phyloP scores from a whole-genome alignment of 225 moss, liverwort and hornwort genomes.

The Physcomitrium patens region DNA sequence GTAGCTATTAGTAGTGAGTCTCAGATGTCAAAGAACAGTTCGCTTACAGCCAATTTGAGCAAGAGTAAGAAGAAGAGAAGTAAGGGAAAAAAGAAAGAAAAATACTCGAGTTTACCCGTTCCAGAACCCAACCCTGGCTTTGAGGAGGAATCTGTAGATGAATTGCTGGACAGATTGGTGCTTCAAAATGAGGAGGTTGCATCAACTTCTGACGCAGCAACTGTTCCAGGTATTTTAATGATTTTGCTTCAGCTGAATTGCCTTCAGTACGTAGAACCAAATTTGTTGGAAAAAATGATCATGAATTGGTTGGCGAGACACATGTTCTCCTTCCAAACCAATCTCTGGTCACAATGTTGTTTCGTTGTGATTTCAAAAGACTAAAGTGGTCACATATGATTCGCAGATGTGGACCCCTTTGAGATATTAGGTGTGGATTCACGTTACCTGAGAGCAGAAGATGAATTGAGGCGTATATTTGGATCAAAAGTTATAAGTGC shows the following conservation, averaged over 20 bases:
- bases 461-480: slow-evolving; percentile 90
- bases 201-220: slow-evolving; percentile 43
- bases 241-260: slow-evolving; percentile 7
- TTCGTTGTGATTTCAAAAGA: slow-evolving; percentile 15
- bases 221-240: slow-evolving; percentile 42
- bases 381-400: slow-evolving; percentile 2
- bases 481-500: slow-evolving; percentile 90
- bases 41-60: slow-evolving; percentile 43
- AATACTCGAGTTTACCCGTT: slow-evolving; percentile 32
- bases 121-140: slow-evolving; percentile 29
- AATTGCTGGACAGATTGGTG: slow-evolving; percentile 65
- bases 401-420: slow-evolving; percentile 44
- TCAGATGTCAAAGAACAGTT: slow-evolving; percentile 38
- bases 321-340: neutral
- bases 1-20: slow-evolving; percentile 40
- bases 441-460: slow-evolving; percentile 76
- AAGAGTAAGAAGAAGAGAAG: slow-evolving; percentile 76
- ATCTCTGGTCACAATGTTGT: slow-evolving; percentile 12
- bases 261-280: neutral
- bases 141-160: slow-evolving; percentile 76
- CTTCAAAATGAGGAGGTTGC: slow-evolving; percentile 54
- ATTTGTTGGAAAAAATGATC: neutral
- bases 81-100: slow-evolving; percentile 75
- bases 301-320: neutral
- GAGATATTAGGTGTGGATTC: slow-evolving; percentile 65